Evolutionary conservation across 192 early-diverging fungal species (phyloP).

Genomic region (Coemansia sp.): DNA sequence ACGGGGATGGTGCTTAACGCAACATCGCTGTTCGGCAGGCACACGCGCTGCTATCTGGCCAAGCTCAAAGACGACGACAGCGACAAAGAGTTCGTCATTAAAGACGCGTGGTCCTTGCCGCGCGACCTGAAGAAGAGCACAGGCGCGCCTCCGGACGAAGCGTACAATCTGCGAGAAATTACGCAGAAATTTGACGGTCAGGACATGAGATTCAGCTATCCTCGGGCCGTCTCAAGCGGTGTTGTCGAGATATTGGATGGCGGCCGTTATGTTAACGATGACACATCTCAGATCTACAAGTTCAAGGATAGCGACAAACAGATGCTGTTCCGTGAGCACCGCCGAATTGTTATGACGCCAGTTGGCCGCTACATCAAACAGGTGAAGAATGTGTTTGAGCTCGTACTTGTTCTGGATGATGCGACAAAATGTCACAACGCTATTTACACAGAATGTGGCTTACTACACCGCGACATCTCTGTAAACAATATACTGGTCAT

Average conservation of each 20-base stretch:
- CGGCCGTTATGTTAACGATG: neutral
- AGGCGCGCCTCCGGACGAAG: neutral
- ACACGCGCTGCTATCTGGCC: conserved; percentile 18
- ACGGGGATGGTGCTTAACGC: neutral
- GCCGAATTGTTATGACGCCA: conserved; percentile 14
- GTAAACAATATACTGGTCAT: conserved; percentile 23
- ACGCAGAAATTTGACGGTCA: neutral
- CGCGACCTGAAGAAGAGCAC: conserved; percentile 3
- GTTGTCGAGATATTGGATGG: neutral
- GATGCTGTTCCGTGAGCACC: conserved; percentile 10
- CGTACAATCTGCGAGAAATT: conserved; percentile 1
- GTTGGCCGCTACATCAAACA: conserved; percentile 4
- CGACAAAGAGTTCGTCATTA: conserved; percentile 3
- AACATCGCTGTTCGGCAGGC: conserved; percentile 7
- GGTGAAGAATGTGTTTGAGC: conserved; percentile 4
- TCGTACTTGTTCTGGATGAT: conserved; percentile 26
- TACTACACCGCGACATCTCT: conserved; percentile 34
- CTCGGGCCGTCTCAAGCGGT: neutral
- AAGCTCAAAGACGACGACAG: neutral
- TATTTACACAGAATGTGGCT: conserved; percentile 14
- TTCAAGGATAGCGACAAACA: neutral
- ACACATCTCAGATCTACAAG: neutral
- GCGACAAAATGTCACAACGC: conserved; percentile 21
- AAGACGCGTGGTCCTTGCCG: conserved; percentile 12
- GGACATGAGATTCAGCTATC: neutral